Conservation (phyloP, 2,329 filamentous ascomycete species). For the Bertia moriformis region DNA sequence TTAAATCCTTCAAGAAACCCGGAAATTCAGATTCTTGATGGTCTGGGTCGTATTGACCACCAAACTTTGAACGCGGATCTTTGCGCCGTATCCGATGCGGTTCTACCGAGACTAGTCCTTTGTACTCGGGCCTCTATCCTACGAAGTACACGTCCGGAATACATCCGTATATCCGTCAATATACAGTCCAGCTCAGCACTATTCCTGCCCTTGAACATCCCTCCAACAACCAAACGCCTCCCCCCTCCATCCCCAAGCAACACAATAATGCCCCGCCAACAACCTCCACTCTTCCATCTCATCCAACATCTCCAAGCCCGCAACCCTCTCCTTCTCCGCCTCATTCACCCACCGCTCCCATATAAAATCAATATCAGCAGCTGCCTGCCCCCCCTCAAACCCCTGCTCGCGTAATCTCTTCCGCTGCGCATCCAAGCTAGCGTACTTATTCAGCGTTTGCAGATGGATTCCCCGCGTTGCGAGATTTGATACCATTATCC, state of each 20-base stretch:
- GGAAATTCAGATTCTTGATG: too few relatives aligned
- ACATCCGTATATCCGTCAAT: too few relatives aligned
- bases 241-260: slow-evolving; percentile 52
- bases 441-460: slow-evolving; percentile 45
- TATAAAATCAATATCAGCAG: slow-evolving; percentile 41
- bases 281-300: slow-evolving; percentile 54
- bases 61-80: too few relatives aligned
- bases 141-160: too few relatives aligned
- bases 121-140: too few relatives aligned
- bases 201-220: background rate
- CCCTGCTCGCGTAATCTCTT: slow-evolving; percentile 34
- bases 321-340: slow-evolving; percentile 44
- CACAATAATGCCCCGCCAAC: slow-evolving; percentile 50
- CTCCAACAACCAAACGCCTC: background rate
- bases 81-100: too few relatives aligned
- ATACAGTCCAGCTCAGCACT: background rate
- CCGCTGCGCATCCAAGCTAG: slow-evolving; percentile 37
- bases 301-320: slow-evolving; percentile 49
- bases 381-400: slow-evolving; percentile 32
- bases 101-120: too few relatives aligned
- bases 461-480: slow-evolving; percentile 46
- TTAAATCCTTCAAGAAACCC: too few relatives aligned
- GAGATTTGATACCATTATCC: slow-evolving; percentile 53
- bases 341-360: slow-evolving; percentile 39
- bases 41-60: too few relatives aligned